Evolutionary conservation across 768 basidiomycete genomes (phyloP), one percentile per base, ranked within the genome.

Genomic region (Stropharia rugosoannulata): DNA sequence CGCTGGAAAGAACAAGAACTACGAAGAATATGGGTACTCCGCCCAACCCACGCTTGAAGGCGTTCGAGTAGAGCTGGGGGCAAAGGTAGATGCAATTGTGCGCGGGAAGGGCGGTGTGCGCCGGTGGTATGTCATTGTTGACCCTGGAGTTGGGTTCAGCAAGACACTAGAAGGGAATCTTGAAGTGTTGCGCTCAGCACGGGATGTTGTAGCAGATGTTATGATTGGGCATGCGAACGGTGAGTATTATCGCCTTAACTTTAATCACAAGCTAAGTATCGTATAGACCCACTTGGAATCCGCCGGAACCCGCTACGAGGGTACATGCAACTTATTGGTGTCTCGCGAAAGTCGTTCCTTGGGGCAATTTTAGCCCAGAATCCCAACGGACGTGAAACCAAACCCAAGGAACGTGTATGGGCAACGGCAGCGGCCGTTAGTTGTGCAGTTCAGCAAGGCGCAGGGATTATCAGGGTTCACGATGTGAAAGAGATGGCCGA

Each of bases 131-230:
- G 83, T 98, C 58, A 80, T 98, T 50, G 80, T 88, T 22, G 97
- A 98, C 72, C 93, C 96, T 3, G 96, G 96, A 0, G 74, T 98
- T 50, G 96, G 97, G 35, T 99, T 98, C 69, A 96, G 95, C 70
- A 98, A 98, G 71, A 81, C 84, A 0, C 67, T 86, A 2, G 79
- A 85, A 27, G 92, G 81, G 4, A 95, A 96, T 69, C 60, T 93
- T 35, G 76, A 79, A 58, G 63, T 96, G 10, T 68, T 98, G 47
- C 78, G 86, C 9, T 61, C 79, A 36, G 75, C 75, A 49, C 77
- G 66, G 16, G 67, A 58, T 47, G 67, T 91, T 40, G 81, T 79
- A 0, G 76, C 74, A 2, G 75, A 81, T 40, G 52, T 65, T 10
- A 11, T 49, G 4, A 62, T 77, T 43, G 73, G 75, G 13, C 38